Evolutionary conservation across 2,329 filamentous ascomycete genomes (phyloP), one percentile per base, ranked within the genome.

Genomic region (Claviceps citrina): DNA sequence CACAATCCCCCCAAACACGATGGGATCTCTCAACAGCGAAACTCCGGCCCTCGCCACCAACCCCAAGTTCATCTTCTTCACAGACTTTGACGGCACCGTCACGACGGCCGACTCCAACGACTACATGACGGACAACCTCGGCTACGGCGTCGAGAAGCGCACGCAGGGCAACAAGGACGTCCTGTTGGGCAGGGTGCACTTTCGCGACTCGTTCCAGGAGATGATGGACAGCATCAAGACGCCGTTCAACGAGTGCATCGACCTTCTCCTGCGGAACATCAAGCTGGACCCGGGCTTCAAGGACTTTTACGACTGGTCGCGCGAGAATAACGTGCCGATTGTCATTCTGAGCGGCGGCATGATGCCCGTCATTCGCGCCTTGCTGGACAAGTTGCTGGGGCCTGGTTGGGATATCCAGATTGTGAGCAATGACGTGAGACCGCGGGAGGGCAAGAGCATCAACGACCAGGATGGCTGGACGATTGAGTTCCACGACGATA

Each of bases 21-120:
- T 70, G 65, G 64, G 63, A 40, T 65, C 64, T 41, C 46, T 55
- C 20, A 45, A 52, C 32, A 56, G 52, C 42, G 58, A 65, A 36
- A 70, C 74, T 20, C 73, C 74, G 41, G 75, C 75, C 33, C 63
- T 79, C 58, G 66, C 66, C 52, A 76, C 68, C 43, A 77, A 81
- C 58, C 87, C 87, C 38, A 82, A 85, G 64, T 83, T 84, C 67
- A 87, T 98, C 68, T 95, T 98, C 73, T 96, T 96, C 69, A 94
- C 87, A 51, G 91, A 98, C 65, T 96, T 96, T 58, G 91, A 98
- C 63, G 91, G 91, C 54, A 96, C 87, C 40, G 89, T 95, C 58
- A 95, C 89, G 36, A 71, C 69, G 41, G 66, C 72, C 53, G 76
- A 79, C 61, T 73, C 67, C 57, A 80, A 78, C 56, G 73, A 76